A percentile compares a stretch with the other conserved stretches of the same genome.
phyloP scores from a whole-genome alignment of 2,329 filamentous ascomycete species.

The Penicillium italicum region DNA sequence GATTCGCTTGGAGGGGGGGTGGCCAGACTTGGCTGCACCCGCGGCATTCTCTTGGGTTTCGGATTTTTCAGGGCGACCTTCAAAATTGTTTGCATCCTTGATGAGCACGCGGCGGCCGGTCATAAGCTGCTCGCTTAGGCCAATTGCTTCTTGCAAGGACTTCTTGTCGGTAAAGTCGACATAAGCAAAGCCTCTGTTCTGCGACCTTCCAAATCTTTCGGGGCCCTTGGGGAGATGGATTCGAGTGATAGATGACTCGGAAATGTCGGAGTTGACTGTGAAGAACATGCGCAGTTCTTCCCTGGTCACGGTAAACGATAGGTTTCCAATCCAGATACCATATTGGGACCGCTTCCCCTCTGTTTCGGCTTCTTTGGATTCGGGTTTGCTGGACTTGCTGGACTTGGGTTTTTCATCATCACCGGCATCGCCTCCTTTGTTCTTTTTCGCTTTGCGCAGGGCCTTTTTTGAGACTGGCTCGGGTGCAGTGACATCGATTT shows the following conservation, averaged over 20 bases:
- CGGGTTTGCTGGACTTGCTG: conserved; percentile 31
- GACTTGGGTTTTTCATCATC: conserved; percentile 29
- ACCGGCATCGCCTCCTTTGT: conserved; percentile 16
- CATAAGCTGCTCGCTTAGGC: conserved; percentile 78
- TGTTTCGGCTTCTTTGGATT: conserved; percentile 30
- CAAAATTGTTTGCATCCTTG: conserved; percentile 86
- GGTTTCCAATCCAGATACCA: conserved; percentile 93
- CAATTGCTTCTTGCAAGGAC: conserved; percentile 71
- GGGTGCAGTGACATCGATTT: conserved; percentile 83
- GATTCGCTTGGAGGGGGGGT: conserved; percentile 71
- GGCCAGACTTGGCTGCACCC: conserved; percentile 41
- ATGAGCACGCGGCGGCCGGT: conserved; percentile 78
- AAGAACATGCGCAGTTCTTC: conserved; percentile 75
- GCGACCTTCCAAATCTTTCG: conserved; percentile 51
- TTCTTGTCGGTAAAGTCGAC: conserved; percentile 75
- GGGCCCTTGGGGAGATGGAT: conserved; percentile 69
- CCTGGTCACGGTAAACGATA: conserved; percentile 77
- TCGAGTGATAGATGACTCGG: conserved; percentile 71
- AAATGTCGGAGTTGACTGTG: conserved; percentile 64
- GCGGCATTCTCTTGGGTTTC: conserved; percentile 37
- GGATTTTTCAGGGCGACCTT: conserved; percentile 76
- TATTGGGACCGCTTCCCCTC: conserved; percentile 63
- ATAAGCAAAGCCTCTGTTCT: conserved; percentile 95
- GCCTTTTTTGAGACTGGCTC: conserved; percentile 95
- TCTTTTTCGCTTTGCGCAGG: conserved; percentile 81